A percentile compares a stretch with the other conserved stretches of the same genome.
Conservation (phyloP, 2,329 filamentous ascomycete species). For the Aspergillus sclerotialis region DNA sequence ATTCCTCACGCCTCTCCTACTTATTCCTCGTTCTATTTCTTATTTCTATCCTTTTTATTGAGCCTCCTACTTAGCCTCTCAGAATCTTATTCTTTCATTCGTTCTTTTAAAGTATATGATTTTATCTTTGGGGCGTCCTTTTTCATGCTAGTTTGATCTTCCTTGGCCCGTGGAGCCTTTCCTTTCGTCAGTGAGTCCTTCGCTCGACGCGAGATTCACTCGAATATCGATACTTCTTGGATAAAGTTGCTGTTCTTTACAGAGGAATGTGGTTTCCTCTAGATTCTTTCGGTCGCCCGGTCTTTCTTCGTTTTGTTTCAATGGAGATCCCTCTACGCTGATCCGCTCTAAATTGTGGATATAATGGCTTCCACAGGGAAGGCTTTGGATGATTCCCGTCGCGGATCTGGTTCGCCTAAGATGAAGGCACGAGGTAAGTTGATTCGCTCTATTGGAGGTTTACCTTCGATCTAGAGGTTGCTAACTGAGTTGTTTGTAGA, state of each 20-base stretch:
- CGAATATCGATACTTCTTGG: slow-evolving; percentile 5
- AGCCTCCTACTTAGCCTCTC: neutral
- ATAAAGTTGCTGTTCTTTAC: slow-evolving; percentile 11
- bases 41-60: neutral
- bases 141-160: slow-evolving; percentile 4
- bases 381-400: slow-evolving; percentile 40
- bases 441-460: neutral
- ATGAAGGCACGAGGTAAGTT: slow-evolving; percentile 43
- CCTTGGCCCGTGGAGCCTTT: neutral
- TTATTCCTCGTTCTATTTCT: neutral
- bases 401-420: slow-evolving; percentile 39
- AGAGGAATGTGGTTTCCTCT: slow-evolving; percentile 34
- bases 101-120: neutral
- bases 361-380: slow-evolving; percentile 39
- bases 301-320: slow-evolving; percentile 26
- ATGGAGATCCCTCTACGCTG: slow-evolving; percentile 34
- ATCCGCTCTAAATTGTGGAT: slow-evolving; percentile 27
- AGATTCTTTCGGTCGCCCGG: slow-evolving; percentile 18
- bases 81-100: too few relatives aligned
- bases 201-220: neutral
- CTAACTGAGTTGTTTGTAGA: slow-evolving; percentile 39
- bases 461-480: slow-evolving; percentile 2
- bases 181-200: slow-evolving; percentile 1
- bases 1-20: neutral
- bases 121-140: neutral